These are phyloP conservation scores for Clonostachys byssicola DNA, from an alignment of 2,329 filamentous ascomycete species.

Conservation along the genomic window DNA sequence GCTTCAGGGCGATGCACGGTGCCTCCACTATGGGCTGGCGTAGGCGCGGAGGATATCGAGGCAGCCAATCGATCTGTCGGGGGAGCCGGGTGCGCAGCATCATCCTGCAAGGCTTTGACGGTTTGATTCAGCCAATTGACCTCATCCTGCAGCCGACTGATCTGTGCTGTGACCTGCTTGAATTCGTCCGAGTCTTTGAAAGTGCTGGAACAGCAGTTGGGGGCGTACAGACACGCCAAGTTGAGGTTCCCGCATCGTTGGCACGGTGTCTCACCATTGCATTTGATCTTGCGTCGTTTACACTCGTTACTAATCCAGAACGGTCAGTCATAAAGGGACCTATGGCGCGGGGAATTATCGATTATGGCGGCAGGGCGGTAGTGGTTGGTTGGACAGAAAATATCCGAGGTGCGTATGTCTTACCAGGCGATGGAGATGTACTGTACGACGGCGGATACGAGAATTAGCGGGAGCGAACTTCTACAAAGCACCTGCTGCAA, in stretches of 20 bases:
- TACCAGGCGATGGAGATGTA: slow-evolving; percentile 62
- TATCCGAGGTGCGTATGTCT: slow-evolving; percentile 12
- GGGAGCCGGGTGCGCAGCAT: slow-evolving; percentile 37
- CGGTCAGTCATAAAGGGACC: neutral
- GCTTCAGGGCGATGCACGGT: slow-evolving; percentile 33
- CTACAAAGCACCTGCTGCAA: neutral
- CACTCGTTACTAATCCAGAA: slow-evolving; percentile 57
- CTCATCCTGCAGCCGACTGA: slow-evolving; percentile 76
- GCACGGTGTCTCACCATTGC: slow-evolving; percentile 66
- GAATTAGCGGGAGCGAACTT: neutral
- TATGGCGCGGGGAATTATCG: neutral
- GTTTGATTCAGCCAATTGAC: slow-evolving; percentile 73
- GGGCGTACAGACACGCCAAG: slow-evolving; percentile 60
- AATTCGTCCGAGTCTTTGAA: slow-evolving; percentile 95
- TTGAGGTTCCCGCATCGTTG: slow-evolving; percentile 66
- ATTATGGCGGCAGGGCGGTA: neutral
- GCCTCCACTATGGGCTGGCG: slow-evolving; percentile 35
- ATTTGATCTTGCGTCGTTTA: slow-evolving; percentile 73
- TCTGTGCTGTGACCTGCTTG: slow-evolving; percentile 72
- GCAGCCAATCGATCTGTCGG: slow-evolving; percentile 36
- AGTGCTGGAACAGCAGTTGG: slow-evolving; percentile 66
- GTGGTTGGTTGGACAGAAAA: neutral
- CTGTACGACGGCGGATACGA: slow-evolving; percentile 15
- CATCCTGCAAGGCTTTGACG: slow-evolving; percentile 62
- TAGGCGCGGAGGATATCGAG: slow-evolving; percentile 33